These are phyloP conservation scores for Zygosaccharomyces gambellarensis DNA, from an alignment of 805 yeast genomes.

Conservation along the genomic window DNA sequence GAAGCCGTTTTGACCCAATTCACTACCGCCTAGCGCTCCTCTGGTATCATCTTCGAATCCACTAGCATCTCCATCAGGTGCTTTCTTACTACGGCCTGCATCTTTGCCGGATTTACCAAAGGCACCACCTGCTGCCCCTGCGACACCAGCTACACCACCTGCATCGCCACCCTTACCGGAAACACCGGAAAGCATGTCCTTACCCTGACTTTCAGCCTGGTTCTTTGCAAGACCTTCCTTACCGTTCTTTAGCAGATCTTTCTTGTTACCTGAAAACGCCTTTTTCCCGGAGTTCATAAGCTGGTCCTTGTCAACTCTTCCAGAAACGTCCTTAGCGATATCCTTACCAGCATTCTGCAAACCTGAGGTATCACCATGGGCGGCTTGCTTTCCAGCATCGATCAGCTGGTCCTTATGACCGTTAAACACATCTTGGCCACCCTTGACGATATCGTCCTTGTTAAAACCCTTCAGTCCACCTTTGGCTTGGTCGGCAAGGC, in stretches of 20 bases:
- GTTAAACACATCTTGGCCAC: not conserved
- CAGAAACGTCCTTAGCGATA: not conserved
- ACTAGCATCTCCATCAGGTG: not conserved
- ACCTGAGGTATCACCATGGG: not conserved
- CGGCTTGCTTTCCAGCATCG: not conserved
- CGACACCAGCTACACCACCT: not conserved
- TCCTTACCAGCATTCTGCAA: not conserved
- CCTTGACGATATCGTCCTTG: not conserved
- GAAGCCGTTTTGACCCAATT: not conserved
- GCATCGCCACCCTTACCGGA: not conserved
- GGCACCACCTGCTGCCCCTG: not conserved
- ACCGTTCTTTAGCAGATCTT: not conserved
- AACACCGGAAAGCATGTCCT: not conserved
- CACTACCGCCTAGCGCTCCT: not conserved
- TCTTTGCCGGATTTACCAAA: not conserved
- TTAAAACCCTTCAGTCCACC: not conserved
- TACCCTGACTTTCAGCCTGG: not conserved
- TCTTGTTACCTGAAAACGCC: constrained; percentile 1
- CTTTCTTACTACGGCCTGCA: no score
- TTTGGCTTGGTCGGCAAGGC: not conserved
- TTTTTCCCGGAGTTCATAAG: not conserved
- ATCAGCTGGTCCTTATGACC: not conserved
- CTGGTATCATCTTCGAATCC: not conserved
- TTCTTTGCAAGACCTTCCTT: not conserved
- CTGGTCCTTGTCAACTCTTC: constrained; percentile 1